Evolutionary conservation across 2,329 filamentous ascomycete species (phyloP).

Genomic region (Calonectria pauciramosa): DNA sequence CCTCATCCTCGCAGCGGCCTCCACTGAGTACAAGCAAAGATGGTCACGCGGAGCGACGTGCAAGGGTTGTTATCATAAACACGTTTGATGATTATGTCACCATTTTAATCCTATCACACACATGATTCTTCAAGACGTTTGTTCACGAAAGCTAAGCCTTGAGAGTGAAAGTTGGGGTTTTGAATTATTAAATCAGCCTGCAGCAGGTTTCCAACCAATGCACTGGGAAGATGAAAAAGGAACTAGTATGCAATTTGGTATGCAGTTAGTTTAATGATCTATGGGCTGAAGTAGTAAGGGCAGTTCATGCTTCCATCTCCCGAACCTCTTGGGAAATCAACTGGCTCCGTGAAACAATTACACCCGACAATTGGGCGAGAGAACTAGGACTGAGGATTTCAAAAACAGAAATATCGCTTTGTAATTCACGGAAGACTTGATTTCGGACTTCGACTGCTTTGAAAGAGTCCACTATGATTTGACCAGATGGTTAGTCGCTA

Average conservation of each 20-base stretch:
- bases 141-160: too few relatives aligned
- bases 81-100: too few relatives aligned
- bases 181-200: too few relatives aligned
- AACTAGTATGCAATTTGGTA: not conserved
- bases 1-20: too few relatives aligned
- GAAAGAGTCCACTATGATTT: not conserved
- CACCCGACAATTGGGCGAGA: not conserved
- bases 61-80: too few relatives aligned
- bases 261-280: not conserved
- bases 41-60: too few relatives aligned
- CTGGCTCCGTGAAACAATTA: not conserved
- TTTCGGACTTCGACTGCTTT: not conserved
- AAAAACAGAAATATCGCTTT: not conserved
- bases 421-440: not conserved
- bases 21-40: too few relatives aligned
- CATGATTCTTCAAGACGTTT: too few relatives aligned
- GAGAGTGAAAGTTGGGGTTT: too few relatives aligned
- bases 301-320: not conserved
- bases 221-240: too few relatives aligned
- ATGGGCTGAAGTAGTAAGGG: not conserved
- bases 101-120: too few relatives aligned
- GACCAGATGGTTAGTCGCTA: not conserved
- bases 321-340: not conserved
- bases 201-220: too few relatives aligned
- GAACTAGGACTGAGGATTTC: not conserved